phyloP scores from a whole-genome alignment of 495 filamentous ascomycete genomes.

The Neurospora intermedia region DNA sequence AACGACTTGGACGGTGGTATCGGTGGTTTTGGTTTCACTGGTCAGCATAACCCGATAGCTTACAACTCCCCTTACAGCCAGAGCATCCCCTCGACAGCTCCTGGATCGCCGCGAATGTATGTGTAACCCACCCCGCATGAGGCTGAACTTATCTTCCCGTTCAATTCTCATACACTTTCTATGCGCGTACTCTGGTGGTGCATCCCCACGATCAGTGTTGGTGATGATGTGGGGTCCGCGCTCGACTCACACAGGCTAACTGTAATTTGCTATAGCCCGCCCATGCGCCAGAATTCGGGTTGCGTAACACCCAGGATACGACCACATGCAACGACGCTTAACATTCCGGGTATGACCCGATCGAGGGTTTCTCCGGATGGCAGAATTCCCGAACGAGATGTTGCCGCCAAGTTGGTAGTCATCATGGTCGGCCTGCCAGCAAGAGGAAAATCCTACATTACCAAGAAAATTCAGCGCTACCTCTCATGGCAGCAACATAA shows the following conservation, averaged over 20 bases:
- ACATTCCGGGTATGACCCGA: conserved; percentile 80
- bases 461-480: conserved; percentile 92
- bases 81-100: conserved; percentile 43
- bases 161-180: neutral
- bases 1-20: conserved; percentile 16
- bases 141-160: neutral
- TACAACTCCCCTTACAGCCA: conserved; percentile 37
- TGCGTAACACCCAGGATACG: conserved; percentile 49
- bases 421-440: conserved; percentile 97
- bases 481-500: conserved; percentile 96
- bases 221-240: neutral
- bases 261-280: conserved; percentile 30
- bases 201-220: neutral
- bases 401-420: conserved; percentile 91
- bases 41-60: conserved; percentile 13
- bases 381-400: conserved; percentile 79
- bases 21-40: conserved; percentile 9
- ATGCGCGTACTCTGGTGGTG: neutral
- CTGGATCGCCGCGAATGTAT: conserved; percentile 44
- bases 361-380: conserved; percentile 93
- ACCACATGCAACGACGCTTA: conserved; percentile 71
- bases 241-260: conserved; percentile 11
- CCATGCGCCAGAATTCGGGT: conserved; percentile 49
- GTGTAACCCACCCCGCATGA: conserved; percentile 6
- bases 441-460: conserved; percentile 94